phyloP scores from a whole-genome alignment of 352 stramenopile genomes.

The Pythium guiyangense region DNA sequence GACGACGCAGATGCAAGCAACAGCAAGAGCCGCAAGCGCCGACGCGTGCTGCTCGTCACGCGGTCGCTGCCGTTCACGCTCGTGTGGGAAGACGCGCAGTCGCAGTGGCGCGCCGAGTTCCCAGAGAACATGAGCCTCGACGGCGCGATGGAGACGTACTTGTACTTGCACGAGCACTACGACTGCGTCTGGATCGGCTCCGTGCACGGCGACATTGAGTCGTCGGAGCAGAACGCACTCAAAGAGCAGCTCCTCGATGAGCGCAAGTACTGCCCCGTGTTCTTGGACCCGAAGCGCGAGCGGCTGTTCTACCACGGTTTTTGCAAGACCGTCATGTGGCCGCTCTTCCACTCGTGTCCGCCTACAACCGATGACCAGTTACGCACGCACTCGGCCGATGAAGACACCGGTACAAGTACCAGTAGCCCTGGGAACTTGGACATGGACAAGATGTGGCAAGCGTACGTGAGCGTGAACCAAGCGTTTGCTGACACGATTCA shows the following conservation, averaged over 20 bases:
- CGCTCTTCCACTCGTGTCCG: slow-evolving; percentile 86
- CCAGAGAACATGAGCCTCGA: slow-evolving; percentile 65
- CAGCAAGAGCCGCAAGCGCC: slow-evolving; percentile 30
- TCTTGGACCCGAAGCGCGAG: slow-evolving; percentile 82
- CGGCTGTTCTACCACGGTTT: slow-evolving; percentile 89
- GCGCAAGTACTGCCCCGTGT: slow-evolving; percentile 91
- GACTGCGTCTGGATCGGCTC: slow-evolving; percentile 85
- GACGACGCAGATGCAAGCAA: slow-evolving; percentile 16
- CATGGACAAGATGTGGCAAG: slow-evolving; percentile 87
- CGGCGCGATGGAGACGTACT: slow-evolving; percentile 72
- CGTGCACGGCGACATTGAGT: slow-evolving; percentile 75
- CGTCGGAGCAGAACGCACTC: slow-evolving; percentile 75
- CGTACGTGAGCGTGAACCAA: slow-evolving; percentile 86
- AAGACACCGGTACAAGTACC: too few relatives aligned
- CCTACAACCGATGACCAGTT: slow-evolving; percentile 78
- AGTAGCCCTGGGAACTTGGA: slow-evolving; percentile 27
- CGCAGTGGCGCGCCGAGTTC: slow-evolving; percentile 81
- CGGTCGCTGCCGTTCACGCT: slow-evolving; percentile 74
- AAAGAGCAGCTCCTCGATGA: slow-evolving; percentile 83
- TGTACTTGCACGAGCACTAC: slow-evolving; percentile 72
- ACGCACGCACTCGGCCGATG: slow-evolving; percentile 49
- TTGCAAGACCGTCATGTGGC: slow-evolving; percentile 90
- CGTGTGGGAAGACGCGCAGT: slow-evolving; percentile 73
- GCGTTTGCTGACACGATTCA: slow-evolving; percentile 84
- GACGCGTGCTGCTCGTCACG: slow-evolving; percentile 71